phyloP scores from a whole-genome alignment of 208 protist species.

The Jaenimonas drosophilae region DNA sequence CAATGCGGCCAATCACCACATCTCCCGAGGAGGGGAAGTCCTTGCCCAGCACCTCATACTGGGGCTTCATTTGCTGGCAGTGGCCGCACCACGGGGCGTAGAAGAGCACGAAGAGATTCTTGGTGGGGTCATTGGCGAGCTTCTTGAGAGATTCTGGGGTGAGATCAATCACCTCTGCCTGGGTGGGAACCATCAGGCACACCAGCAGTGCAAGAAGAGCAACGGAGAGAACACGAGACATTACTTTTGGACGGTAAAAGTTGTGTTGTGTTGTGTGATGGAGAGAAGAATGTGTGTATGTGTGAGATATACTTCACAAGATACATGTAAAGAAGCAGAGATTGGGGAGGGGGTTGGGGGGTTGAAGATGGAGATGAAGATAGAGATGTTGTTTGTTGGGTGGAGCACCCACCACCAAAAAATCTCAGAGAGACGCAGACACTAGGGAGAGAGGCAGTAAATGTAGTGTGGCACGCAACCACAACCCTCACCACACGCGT shows the following conservation, averaged over 20 bases:
- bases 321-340: no score
- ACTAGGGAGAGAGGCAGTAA: no score
- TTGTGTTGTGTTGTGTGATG: not conserved
- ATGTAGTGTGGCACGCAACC: no score
- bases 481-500: no score
- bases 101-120: constrained; percentile 94
- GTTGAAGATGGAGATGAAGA: no score
- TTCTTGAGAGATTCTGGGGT: constrained; percentile 60
- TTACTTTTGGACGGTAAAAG: not conserved
- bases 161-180: constrained; percentile 56
- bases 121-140: constrained; percentile 69
- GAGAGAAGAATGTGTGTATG: not conserved
- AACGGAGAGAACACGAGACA: constrained; percentile 12
- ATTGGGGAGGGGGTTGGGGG: no score
- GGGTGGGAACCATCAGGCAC: constrained; percentile 4
- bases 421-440: no score
- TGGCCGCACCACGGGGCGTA: constrained; percentile 97
- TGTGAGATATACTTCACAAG: no score
- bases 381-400: no score
- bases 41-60: constrained; percentile 59
- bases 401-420: no score
- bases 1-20: constrained; percentile 72
- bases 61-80: constrained; percentile 90
- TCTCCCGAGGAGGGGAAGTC: constrained; percentile 24
- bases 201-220: constrained; percentile 7